These are phyloP conservation scores for Cordyceps javanica DNA, from an alignment of 2,329 filamentous ascomycete species.

Conservation along the genomic window DNA sequence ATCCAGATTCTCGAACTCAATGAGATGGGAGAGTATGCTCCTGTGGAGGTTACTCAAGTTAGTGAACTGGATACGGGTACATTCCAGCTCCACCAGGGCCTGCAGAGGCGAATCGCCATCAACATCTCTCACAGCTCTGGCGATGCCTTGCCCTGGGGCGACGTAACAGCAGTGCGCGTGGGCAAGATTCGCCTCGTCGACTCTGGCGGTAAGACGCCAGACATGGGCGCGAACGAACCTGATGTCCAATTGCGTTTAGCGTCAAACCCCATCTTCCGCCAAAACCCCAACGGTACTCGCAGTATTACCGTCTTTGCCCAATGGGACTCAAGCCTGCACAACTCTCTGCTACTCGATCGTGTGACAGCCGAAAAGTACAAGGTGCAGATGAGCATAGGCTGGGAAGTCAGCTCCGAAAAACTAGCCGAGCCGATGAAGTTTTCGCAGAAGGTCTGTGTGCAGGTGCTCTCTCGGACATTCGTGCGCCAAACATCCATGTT, in stretches of 20 bases:
- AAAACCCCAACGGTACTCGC: conserved; percentile 84
- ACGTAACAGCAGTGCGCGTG: conserved; percentile 69
- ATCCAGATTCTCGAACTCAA: conserved; percentile 87
- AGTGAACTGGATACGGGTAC: conserved; percentile 80
- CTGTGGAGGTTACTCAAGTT: conserved; percentile 86
- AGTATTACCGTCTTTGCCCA: conserved; percentile 83
- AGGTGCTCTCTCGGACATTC: conserved; percentile 78
- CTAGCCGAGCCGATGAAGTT: conserved; percentile 87
- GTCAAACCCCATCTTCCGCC: conserved; percentile 69
- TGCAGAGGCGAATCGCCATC: conserved; percentile 82
- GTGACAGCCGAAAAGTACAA: conserved; percentile 89
- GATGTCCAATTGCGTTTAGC: conserved; percentile 74
- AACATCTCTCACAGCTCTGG: conserved; percentile 89
- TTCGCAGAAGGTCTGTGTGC: conserved; percentile 70
- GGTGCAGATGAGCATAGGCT: conserved; percentile 79
- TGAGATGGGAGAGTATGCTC: conserved; percentile 83
- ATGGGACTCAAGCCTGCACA: conserved; percentile 94
- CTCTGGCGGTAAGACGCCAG: conserved; percentile 75
- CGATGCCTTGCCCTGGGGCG: conserved; percentile 81
- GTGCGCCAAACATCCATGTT: conserved; percentile 83
- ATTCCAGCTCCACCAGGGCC: conserved; percentile 90
- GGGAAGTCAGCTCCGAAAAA: conserved; percentile 79
- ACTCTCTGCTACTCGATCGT: conserved; percentile 86
- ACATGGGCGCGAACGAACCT: conserved; percentile 64
- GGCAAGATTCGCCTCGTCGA: conserved; percentile 81